Evolutionary conservation across 1,139 yeast species (phyloP), one percentile per base, ranked within the genome.

Genomic region (Pichia sp.): DNA sequence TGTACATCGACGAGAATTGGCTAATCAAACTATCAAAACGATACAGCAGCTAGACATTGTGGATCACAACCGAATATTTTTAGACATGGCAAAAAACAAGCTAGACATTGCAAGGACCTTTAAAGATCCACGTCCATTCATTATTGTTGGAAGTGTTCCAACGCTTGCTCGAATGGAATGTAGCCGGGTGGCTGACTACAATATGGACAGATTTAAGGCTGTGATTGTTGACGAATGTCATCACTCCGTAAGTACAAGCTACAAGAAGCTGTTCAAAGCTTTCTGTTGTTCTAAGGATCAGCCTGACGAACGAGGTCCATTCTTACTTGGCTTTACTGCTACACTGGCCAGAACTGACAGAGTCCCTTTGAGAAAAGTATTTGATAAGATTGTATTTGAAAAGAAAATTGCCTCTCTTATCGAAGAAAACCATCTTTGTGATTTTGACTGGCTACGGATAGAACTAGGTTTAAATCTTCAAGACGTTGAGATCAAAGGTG

Each of bases 181-280:
- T 17, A 63, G 73, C 0, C 71, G 97, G 49, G 68, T 89, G 17
- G 70, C 71, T 1, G 71, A 75, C 52, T 87, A 85, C 62, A 68
- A 81, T 52, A 85, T 91, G 0, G 54, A 55, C 0, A 79, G 81
- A 17, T 85, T 80, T 71, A 87, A 89, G 64, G 75, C 91, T 36
- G 80, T 93, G 29, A 84, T 92, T 27, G 75, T 92, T 1, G 99
- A 92, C 69, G 99, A 92, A 67, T 96, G 97, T 50, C 99, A 92
- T 64, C 98, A 92, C 71, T 86, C 96, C 0, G 87, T 89, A 0
- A 93, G 97, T 0, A 65, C 70, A 14, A 77, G 92, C 0, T 93
- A 93, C 75, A 49, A 72, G 16, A 75, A 76, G 46, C 76, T 91
- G 1, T 69, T 90, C 53, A 67, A 74, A 5, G 77, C 87, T 62